Percentiles rank a stretch among this genome's conserved stretches.
Conservation (phyloP, 306 rosid genomes). For the Psophocarpus tetragonolobus region DNA sequence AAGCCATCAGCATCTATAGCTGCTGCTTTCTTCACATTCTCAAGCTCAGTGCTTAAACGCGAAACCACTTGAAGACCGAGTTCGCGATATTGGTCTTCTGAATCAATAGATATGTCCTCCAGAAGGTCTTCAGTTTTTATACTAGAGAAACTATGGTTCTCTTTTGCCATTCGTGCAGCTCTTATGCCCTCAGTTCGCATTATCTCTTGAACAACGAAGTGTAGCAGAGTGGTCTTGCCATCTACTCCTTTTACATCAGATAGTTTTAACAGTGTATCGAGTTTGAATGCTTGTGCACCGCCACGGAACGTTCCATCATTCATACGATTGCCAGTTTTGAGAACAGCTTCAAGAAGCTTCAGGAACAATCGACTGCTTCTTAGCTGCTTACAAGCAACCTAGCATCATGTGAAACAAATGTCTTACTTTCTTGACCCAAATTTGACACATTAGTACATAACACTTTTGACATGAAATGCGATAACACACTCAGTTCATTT, state of each 20-base stretch:
- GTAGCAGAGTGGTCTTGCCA: constrained; percentile 92
- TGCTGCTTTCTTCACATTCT: constrained; percentile 85
- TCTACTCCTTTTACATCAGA: constrained; percentile 93
- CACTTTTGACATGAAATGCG: not conserved
- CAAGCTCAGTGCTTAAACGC: constrained; percentile 68
- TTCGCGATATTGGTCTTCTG: constrained; percentile 64
- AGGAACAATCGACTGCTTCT: constrained; percentile 85
- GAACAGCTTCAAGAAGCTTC: constrained; percentile 98
- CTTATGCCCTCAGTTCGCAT: constrained; percentile 87
- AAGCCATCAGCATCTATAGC: constrained; percentile 74
- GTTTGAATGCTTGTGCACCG: constrained; percentile 93
- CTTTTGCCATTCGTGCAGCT: constrained; percentile 59
- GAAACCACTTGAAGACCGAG: constrained; percentile 83
- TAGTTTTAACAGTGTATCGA: constrained; percentile 84
- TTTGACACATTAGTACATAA: not conserved
- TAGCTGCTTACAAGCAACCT: constrained; percentile 89
- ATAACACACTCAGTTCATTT: constrained; percentile 1
- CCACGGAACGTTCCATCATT: constrained; percentile 95
- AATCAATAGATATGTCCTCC: constrained; percentile 45
- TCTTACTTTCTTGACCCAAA: not conserved
- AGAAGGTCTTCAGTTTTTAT: constrained; percentile 62
- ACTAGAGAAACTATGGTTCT: constrained; percentile 62
- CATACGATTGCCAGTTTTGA: constrained; percentile 98
- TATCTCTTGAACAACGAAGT: constrained; percentile 92
- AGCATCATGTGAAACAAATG: constrained; percentile 32